phyloP scores from a whole-genome alignment of 2,329 filamentous ascomycete species.

The Hypoxylon rubiginosum region DNA sequence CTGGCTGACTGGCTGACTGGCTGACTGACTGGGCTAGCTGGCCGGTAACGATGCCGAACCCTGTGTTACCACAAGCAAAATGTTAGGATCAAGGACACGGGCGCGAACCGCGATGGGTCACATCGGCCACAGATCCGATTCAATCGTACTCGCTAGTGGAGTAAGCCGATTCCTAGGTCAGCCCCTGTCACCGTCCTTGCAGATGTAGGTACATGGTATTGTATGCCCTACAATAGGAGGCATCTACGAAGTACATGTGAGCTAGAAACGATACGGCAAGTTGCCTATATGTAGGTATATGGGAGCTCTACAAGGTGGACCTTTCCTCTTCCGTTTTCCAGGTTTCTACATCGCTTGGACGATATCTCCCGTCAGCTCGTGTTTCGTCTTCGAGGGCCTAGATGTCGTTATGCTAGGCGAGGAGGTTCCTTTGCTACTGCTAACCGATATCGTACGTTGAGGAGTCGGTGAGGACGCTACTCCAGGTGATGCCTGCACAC shows the following conservation, averaged over 20 bases:
- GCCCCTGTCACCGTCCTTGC: conserved; percentile 14
- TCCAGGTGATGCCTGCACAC: background rate
- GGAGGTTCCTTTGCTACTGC: background rate
- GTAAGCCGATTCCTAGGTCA: conserved; percentile 23
- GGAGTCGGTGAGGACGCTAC: background rate
- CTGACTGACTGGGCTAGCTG: too few species aligned
- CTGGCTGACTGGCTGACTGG: too few species aligned
- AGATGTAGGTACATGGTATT: too few species aligned
- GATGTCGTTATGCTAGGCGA: background rate
- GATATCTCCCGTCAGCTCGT: background rate
- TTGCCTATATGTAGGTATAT: too few species aligned
- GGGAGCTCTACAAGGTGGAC: background rate
- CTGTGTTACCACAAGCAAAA: background rate
- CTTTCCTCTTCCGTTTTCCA: background rate
- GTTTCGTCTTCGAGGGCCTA: background rate
- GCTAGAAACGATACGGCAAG: background rate
- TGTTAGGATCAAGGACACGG: conserved; percentile 5
- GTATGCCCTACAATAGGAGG: too few species aligned
- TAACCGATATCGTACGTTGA: background rate
- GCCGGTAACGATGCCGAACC: conserved; percentile 15
- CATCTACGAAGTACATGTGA: background rate
- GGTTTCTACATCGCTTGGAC: background rate
- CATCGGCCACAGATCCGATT: conserved; percentile 20
- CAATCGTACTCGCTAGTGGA: conserved; percentile 20
- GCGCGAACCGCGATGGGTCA: conserved; percentile 17